A percentile compares a stretch with the other conserved stretches of the same genome.
Evolutionary conservation across 768 basidiomycete genomes (phyloP).

Genomic region (Pholiota molesta): DNA sequence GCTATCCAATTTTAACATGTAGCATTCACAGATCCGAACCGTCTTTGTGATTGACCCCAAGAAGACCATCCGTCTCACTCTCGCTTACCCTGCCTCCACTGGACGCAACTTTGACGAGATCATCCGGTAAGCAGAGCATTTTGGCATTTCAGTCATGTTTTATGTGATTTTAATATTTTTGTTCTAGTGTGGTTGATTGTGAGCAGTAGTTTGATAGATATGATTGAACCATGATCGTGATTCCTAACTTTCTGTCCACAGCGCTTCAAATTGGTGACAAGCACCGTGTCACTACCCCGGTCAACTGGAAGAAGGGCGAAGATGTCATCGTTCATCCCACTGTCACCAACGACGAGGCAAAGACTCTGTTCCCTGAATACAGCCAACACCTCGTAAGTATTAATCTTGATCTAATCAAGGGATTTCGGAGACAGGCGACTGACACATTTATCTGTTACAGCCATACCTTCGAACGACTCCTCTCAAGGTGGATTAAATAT

Average conservation of each 20-base stretch:
- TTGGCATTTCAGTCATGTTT: neutral
- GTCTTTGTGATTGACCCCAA: slow-evolving; percentile 98
- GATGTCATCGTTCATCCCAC: slow-evolving; percentile 91
- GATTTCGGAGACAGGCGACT: slow-evolving; percentile 3
- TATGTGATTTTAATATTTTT: slow-evolving; percentile 5
- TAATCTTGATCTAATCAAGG: neutral
- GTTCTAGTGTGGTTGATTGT: slow-evolving; percentile 74
- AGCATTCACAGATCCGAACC: slow-evolving; percentile 71
- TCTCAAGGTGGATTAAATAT: slow-evolving; percentile 38
- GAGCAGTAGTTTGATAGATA: slow-evolving; percentile 18
- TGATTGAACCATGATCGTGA: slow-evolving; percentile 7
- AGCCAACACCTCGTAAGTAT: slow-evolving; percentile 73
- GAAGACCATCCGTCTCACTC: slow-evolving; percentile 87
- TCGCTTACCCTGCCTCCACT: slow-evolving; percentile 94
- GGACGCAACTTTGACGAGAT: slow-evolving; percentile 88
- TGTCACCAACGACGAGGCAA: slow-evolving; percentile 87
- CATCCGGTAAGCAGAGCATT: slow-evolving; percentile 39
- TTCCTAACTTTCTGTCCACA: slow-evolving; percentile 22
- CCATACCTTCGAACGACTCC: slow-evolving; percentile 89
- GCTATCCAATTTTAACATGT: slow-evolving; percentile 10
- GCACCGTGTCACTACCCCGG: slow-evolving; percentile 84
- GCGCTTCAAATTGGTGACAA: slow-evolving; percentile 92
- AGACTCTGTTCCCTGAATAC: slow-evolving; percentile 86
- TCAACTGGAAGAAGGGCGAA: slow-evolving; percentile 93
- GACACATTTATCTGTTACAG: slow-evolving; percentile 38